Evolutionary conservation across 306 rosid species (phyloP), one percentile per base, ranked within the genome.

Genomic region (Vigna hirtella): DNA sequence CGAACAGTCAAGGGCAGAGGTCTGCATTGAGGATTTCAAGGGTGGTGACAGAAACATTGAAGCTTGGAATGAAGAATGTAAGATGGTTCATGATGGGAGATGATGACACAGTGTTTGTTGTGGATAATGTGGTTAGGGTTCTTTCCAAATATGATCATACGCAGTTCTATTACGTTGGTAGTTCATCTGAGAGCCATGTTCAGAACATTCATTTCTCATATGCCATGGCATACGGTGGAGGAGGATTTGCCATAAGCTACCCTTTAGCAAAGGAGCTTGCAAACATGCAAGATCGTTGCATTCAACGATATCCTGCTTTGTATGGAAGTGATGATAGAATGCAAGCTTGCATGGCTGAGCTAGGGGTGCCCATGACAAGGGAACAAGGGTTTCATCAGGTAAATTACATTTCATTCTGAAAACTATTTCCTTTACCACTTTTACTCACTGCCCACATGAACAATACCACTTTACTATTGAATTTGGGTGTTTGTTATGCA

Each of bases 401-500:
- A 65, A 65, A 34, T 4, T 58, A 1, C 10, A 42, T 42, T 42
- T 42, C 10, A 2, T 1, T 42, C 47, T 42, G 13, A 7, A 38
- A 38, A 9, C 3, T 40, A 8, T 40, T 8, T 40, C 9, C 45
- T 8, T 40, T 40, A 9, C 2, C 45, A 8, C 3, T 40, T 40
- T 40, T 9, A 9, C 3, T 40, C 45, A 40, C 45, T 9, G 12
- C 45, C 45, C 45, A 40, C 45, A 40, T 1, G 9, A 40, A 40
- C 9, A 40, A 40, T 40, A 40, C 9, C 28, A 26, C 28, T 26
- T 26, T 26, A 26, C 3, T 26, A 26, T 26, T 26, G 28, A 26
- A 26, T 26, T 26, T 2, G 28, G 28, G 15, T 74, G n/a, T 81
- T 75, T 59, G 5, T 63, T 38, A 52, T 84, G 85, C 91, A 93